Conservation (phyloP, 2,329 filamentous ascomycete species). For the Stagonosporopsis vannaccii region DNA sequence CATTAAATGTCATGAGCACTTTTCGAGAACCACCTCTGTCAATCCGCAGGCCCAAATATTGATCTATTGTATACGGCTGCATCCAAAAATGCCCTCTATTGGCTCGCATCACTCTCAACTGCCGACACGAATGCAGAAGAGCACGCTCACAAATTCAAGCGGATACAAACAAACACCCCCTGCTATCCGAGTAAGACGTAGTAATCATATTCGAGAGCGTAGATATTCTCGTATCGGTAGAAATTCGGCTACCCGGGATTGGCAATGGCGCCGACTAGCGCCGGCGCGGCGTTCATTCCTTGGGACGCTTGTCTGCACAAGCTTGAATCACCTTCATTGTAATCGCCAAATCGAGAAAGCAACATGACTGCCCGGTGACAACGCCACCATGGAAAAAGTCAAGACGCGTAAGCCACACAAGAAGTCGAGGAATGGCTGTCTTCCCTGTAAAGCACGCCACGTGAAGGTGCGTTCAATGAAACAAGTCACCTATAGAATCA, state of each 20-base stretch:
- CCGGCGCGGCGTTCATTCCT: slow-evolving; percentile 11
- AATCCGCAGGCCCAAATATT: not conserved
- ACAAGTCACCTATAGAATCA: not conserved
- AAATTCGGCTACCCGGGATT: slow-evolving; percentile 2
- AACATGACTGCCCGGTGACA: slow-evolving; percentile 7
- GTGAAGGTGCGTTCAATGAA: slow-evolving; percentile 32
- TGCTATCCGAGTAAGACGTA: too few species aligned
- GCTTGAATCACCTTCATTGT: slow-evolving; percentile 15
- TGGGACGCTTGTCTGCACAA: slow-evolving; percentile 6
- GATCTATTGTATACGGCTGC: not conserved
- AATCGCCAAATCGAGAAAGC: slow-evolving; percentile 1
- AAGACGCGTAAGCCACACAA: slow-evolving; percentile 41
- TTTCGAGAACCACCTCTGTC: not conserved
- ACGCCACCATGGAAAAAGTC: slow-evolving; percentile 31
- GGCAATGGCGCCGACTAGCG: slow-evolving; percentile 12
- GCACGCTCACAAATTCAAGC: too few species aligned
- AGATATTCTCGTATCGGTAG: not conserved
- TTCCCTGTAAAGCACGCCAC: slow-evolving; percentile 40
- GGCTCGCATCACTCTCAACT: not conserved
- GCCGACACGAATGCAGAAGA: not conserved
- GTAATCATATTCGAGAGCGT: not conserved
- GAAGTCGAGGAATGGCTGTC: slow-evolving; percentile 41
- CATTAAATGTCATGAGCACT: not conserved
- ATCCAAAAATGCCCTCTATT: not conserved
- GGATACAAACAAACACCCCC: too few species aligned